Conservation (phyloP, 352 stramenopile species). For the Phytophthora macrochlamydospora region DNA sequence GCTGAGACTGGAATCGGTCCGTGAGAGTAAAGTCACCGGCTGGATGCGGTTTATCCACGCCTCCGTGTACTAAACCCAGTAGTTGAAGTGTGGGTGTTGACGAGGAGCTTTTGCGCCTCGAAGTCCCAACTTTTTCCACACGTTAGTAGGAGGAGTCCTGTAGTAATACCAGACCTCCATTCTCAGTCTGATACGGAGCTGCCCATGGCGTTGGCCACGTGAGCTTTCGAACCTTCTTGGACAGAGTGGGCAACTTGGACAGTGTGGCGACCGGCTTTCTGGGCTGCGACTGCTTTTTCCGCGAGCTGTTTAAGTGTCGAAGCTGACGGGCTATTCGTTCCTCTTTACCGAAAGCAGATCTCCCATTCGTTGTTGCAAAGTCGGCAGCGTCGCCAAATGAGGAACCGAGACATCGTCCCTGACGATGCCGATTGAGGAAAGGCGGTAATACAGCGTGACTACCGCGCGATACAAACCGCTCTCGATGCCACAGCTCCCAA, state of each 20-base stretch:
- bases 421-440: too few species aligned
- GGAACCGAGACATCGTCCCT: too few species aligned
- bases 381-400: too few species aligned
- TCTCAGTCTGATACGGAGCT: background rate
- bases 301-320: too few species aligned
- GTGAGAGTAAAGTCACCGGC: background rate
- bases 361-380: too few species aligned
- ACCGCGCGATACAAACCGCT: too few species aligned
- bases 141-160: background rate
- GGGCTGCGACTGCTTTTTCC: too few species aligned
- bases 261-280: too few species aligned
- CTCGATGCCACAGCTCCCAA: too few species aligned
- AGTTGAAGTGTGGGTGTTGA: background rate
- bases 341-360: too few species aligned
- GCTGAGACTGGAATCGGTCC: slow-evolving; percentile 49
- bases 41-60: background rate
- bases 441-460: too few species aligned
- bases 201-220: background rate
- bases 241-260: background rate
- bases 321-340: too few species aligned
- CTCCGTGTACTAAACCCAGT: background rate
- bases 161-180: slow-evolving; percentile 1
- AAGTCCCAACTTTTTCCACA: background rate
- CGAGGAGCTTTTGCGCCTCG: background rate
- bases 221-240: background rate